Conservation (phyloP, 306 rosid genomes). For the Vigna hirtella region DNA sequence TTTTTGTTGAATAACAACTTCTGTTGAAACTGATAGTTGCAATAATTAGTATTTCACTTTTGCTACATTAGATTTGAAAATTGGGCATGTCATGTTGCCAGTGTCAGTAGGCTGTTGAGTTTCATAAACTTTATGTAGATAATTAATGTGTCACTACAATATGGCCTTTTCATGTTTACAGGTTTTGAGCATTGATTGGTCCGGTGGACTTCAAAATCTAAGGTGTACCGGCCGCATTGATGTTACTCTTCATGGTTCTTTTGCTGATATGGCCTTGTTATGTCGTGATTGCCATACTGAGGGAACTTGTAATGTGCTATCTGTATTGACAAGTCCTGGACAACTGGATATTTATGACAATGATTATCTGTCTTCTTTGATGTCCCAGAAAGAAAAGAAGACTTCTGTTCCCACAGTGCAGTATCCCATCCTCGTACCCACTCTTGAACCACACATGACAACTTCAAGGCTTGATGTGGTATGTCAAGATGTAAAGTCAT, state of each 20-base stretch:
- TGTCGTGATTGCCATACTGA: slow-evolving; percentile 52
- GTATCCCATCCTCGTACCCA: slow-evolving; percentile 69
- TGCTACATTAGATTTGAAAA: slow-evolving; percentile 23
- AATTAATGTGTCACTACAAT: slow-evolving; percentile 29
- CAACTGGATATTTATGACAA: slow-evolving; percentile 68
- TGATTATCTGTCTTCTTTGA: slow-evolving; percentile 60
- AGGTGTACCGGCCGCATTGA: slow-evolving; percentile 67
- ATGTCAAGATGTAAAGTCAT: slow-evolving; percentile 53
- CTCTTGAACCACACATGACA: slow-evolving; percentile 72
- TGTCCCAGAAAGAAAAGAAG: slow-evolving; percentile 59
- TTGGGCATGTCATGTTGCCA: neutral
- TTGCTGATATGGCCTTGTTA: slow-evolving; percentile 76
- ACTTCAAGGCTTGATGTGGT: slow-evolving; percentile 66
- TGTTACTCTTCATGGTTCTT: slow-evolving; percentile 79
- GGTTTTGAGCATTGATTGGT: slow-evolving; percentile 83
- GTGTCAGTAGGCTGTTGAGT: slow-evolving; percentile 14
- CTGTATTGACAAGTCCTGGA: slow-evolving; percentile 82
- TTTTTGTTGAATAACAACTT: slow-evolving; percentile 14
- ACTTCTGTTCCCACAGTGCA: slow-evolving; percentile 52
- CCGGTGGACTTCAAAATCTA: slow-evolving; percentile 76
- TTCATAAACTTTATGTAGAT: slow-evolving; percentile 30
- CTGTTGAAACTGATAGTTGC: slow-evolving; percentile 31
- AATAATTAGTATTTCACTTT: slow-evolving; percentile 27
- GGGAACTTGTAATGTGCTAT: slow-evolving; percentile 57
- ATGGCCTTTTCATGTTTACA: slow-evolving; percentile 48